These are phyloP conservation scores for Verticillium alfalfae DNA, from an alignment of 2,329 filamentous ascomycete species.

Conservation along the genomic window DNA sequence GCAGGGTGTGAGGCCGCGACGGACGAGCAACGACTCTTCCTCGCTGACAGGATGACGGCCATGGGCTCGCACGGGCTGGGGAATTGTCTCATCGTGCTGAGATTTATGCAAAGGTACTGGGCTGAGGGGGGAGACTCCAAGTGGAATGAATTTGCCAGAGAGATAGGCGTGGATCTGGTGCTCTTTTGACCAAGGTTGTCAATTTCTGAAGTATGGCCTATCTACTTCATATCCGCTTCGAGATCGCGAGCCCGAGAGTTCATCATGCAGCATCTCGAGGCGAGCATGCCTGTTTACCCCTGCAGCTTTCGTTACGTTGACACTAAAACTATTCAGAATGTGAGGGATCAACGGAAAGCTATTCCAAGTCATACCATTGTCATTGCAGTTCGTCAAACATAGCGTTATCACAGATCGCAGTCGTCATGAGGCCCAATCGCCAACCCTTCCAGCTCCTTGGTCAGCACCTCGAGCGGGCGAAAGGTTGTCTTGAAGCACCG, in stretches of 20 bases:
- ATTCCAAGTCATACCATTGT: neutral
- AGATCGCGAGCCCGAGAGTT: no score
- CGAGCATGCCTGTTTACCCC: neutral
- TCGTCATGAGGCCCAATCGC: neutral
- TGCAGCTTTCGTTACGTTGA: no score
- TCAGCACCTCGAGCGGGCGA: constrained; percentile 6
- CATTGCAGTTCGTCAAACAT: neutral
- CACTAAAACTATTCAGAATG: no score
- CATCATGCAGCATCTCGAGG: no score
- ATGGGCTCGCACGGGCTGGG: neutral
- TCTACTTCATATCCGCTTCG: no score
- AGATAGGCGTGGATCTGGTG: neutral
- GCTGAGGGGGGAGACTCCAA: neutral
- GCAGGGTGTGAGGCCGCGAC: neutral
- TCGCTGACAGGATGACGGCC: neutral
- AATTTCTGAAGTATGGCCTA: no score
- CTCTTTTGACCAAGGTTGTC: neutral
- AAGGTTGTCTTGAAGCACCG: constrained; percentile 9
- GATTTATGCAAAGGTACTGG: neutral
- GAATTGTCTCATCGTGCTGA: neutral
- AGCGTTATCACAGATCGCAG: neutral
- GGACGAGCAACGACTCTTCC: neutral
- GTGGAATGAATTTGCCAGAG: neutral
- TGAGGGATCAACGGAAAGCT: no score
- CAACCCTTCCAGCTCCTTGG: constrained; percentile 4